phyloP scores from a whole-genome alignment of 345 rosid genomes.

The Anacardium occidentale region DNA sequence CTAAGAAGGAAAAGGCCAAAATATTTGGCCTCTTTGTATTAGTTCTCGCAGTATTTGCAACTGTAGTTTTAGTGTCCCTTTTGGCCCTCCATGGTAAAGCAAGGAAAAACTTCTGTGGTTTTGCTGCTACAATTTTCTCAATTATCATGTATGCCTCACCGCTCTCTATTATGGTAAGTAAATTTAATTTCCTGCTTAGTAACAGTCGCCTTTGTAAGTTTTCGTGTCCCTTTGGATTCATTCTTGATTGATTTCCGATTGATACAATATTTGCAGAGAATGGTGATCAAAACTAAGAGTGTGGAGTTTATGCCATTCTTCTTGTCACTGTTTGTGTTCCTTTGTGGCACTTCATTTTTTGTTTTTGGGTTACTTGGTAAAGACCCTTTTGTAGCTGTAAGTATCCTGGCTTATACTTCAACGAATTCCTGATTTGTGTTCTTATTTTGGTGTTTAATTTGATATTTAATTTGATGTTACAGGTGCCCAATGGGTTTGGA shows the following conservation, averaged over 20 bases:
- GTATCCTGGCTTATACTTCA: conserved; percentile 13
- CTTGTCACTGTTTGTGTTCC: conserved; percentile 81
- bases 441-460: neutral
- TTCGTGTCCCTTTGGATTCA: neutral
- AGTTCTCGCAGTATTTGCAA: conserved; percentile 56
- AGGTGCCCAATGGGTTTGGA: conserved; percentile 97
- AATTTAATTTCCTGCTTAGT: no score
- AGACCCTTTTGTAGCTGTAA: conserved; percentile 84
- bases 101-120: conserved; percentile 81
- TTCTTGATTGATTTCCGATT: neutral
- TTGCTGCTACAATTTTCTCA: conserved; percentile 82
- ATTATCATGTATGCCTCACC: conserved; percentile 97
- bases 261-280: conserved; percentile 47
- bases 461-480: conserved; percentile 7
- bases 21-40: conserved; percentile 53
- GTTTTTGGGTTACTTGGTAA: conserved; percentile 79
- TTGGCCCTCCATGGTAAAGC: conserved; percentile 60
- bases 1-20: conserved; percentile 72
- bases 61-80: conserved; percentile 61
- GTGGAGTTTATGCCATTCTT: conserved; percentile 99
- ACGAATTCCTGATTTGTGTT: neutral
- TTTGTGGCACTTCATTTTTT: conserved; percentile 97
- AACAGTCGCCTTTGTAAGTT: neutral
- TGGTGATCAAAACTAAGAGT: conserved; percentile 84
- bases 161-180: conserved; percentile 84